Evolutionary conservation across 352 stramenopile species (phyloP).

Genomic region (Phytopythium oedochilum): DNA sequence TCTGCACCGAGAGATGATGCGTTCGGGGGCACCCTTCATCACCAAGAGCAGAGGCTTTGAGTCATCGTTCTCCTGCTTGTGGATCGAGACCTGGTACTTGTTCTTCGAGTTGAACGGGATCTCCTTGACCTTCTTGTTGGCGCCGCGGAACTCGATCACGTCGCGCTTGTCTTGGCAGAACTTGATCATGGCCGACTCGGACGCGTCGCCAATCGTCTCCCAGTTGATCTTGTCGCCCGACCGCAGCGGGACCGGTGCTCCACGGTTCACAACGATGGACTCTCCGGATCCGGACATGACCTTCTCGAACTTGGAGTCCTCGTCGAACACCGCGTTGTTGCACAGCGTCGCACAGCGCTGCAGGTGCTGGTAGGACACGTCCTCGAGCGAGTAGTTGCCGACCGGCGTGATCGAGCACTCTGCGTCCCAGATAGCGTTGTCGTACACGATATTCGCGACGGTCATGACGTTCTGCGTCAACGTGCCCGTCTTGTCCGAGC

Average conservation of each 20-base stretch:
- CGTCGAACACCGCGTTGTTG: conserved; percentile 89
- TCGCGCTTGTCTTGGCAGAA: conserved; percentile 29
- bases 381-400: conserved; percentile 45
- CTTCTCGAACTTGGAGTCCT: conserved; percentile 65
- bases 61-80: conserved; percentile 77
- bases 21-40: conserved; percentile 97
- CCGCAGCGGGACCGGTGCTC: conserved; percentile 21
- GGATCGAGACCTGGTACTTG: conserved; percentile 82
- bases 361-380: conserved; percentile 53
- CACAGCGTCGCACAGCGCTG: conserved; percentile 85
- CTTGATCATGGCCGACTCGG: conserved; percentile 37
- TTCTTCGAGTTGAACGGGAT: conserved; percentile 86
- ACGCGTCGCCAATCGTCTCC: conserved; percentile 35
- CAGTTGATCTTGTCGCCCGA: conserved; percentile 31
- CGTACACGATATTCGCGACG: conserved; percentile 78
- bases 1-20: conserved; percentile 91
- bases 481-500: conserved; percentile 95
- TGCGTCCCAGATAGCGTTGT: conserved; percentile 63
- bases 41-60: conserved; percentile 56
- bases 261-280: conserved; percentile 11
- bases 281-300: conserved; percentile 15
- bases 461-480: conserved; percentile 95
- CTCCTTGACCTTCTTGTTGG: conserved; percentile 62
- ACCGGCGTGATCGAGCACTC: conserved; percentile 73
- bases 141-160: conserved; percentile 16